These are phyloP conservation scores for Apiospora arundinis DNA, from an alignment of 2,329 filamentous ascomycete species.

Conservation along the genomic window DNA sequence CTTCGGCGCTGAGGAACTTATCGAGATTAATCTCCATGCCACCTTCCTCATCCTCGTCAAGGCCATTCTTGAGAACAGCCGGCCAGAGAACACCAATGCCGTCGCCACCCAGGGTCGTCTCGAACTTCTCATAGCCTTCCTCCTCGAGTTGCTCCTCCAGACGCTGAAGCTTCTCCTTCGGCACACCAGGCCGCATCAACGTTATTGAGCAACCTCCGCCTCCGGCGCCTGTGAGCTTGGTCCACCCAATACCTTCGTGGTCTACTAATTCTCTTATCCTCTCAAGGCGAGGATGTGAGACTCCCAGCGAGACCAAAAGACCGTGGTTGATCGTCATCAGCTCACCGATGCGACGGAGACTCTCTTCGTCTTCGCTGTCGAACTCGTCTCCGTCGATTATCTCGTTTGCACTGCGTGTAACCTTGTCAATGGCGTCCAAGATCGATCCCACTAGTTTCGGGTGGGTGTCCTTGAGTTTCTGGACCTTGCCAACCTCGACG, in stretches of 20 bases:
- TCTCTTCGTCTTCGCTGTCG: conserved; percentile 66
- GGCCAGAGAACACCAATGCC: conserved; percentile 95
- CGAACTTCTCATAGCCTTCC: conserved; percentile 83
- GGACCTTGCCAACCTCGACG: conserved; percentile 87
- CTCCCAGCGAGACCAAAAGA: conserved; percentile 85
- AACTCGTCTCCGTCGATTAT: conserved; percentile 69
- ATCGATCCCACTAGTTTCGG: conserved; percentile 81
- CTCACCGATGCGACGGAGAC: conserved; percentile 79
- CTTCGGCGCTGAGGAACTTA: conserved; percentile 79
- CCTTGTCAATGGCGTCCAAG: conserved; percentile 82
- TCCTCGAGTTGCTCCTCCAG: conserved; percentile 70
- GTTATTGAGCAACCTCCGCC: conserved; percentile 97
- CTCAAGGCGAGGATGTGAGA: conserved; percentile 93
- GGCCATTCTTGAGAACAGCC: conserved; percentile 84
- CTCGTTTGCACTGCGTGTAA: conserved; percentile 62
- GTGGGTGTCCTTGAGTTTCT: conserved; percentile 71
- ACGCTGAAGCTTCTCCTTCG: conserved; percentile 60
- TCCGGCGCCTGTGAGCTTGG: conserved; percentile 93
- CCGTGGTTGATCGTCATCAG: conserved; percentile 95
- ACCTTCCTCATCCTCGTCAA: conserved; percentile 77
- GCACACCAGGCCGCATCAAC: conserved; percentile 73
- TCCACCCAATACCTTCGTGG: conserved; percentile 90
- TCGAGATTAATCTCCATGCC: conserved; percentile 94
- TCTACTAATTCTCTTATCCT: conserved; percentile 91
- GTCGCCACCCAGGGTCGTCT: conserved; percentile 89